These are phyloP conservation scores for Cardiospermum halicacabum DNA, from an alignment of 345 rosid species.

Conservation along the genomic window DNA sequence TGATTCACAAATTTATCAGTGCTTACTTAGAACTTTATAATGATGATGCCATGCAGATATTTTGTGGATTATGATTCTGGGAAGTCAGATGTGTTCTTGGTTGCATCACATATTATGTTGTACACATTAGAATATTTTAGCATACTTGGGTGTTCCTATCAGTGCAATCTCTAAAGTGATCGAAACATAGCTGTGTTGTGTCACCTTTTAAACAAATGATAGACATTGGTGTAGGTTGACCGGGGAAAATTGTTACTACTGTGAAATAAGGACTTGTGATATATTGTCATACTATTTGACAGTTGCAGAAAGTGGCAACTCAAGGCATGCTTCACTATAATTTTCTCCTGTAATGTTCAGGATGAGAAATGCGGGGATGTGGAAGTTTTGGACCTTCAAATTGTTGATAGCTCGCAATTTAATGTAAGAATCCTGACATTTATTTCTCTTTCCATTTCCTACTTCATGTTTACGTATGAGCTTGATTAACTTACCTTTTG, in stretches of 20 bases:
- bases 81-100: not conserved
- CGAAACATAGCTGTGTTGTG: not conserved
- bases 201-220: not conserved
- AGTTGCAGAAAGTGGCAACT: not conserved
- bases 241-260: not conserved
- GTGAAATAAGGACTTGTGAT: not conserved
- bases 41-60: not conserved
- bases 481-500: not conserved
- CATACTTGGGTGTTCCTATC: not conserved
- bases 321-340: not conserved
- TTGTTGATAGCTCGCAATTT: conserved; percentile 1
- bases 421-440: not conserved
- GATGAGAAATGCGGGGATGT: conserved; percentile 11
- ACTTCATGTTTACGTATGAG: not conserved
- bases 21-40: not conserved
- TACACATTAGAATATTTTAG: not conserved
- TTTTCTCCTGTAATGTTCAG: not conserved
- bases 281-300: not conserved
- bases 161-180: not conserved
- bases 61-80: not conserved
- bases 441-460: not conserved
- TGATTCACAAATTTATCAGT: not conserved
- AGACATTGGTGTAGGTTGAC: not conserved
- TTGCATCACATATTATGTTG: not conserved
- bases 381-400: conserved; percentile 7